Conservation (phyloP, 192 early-diverging fungal genomes). For the Coemansia sp. region DNA sequence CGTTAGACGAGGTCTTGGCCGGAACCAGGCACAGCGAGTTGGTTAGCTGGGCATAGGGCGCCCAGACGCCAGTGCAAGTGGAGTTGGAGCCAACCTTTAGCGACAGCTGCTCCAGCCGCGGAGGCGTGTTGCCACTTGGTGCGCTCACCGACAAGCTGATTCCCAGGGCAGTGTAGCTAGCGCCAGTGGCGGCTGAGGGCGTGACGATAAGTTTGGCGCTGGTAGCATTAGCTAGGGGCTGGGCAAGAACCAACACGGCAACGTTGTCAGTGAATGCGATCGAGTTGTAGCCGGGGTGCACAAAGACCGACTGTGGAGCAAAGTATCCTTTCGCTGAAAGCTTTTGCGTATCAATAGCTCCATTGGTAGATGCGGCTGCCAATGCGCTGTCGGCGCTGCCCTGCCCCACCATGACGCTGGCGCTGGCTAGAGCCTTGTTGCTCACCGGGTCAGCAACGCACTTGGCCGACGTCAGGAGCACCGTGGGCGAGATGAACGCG, state of each 20-base stretch:
- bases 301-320: slow-evolving; percentile 13
- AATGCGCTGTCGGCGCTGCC: slow-evolving; percentile 11
- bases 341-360: slow-evolving; percentile 6
- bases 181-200: slow-evolving; percentile 8
- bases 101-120: slow-evolving; percentile 12
- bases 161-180: slow-evolving; percentile 30
- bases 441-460: slow-evolving; percentile 45
- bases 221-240: slow-evolving; percentile 23
- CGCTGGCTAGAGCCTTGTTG: slow-evolving; percentile 35
- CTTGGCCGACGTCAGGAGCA: slow-evolving; percentile 27
- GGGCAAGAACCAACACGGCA: slow-evolving; percentile 27
- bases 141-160: slow-evolving; percentile 9
- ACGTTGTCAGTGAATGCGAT: slow-evolving; percentile 45
- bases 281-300: slow-evolving; percentile 47
- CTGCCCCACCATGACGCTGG: slow-evolving; percentile 29
- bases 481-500: slow-evolving; percentile 34
- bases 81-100: slow-evolving; percentile 33
- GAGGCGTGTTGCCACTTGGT: neutral
- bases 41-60: slow-evolving; percentile 38
- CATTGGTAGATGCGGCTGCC: slow-evolving; percentile 2
- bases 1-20: slow-evolving; percentile 24
- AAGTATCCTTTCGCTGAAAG: slow-evolving; percentile 17
- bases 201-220: slow-evolving; percentile 28
- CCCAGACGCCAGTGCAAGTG: slow-evolving; percentile 36
- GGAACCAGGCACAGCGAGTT: slow-evolving; percentile 46